Conservation (phyloP, 2,329 filamentous ascomycete genomes). For the Aspergillus hortae region DNA sequence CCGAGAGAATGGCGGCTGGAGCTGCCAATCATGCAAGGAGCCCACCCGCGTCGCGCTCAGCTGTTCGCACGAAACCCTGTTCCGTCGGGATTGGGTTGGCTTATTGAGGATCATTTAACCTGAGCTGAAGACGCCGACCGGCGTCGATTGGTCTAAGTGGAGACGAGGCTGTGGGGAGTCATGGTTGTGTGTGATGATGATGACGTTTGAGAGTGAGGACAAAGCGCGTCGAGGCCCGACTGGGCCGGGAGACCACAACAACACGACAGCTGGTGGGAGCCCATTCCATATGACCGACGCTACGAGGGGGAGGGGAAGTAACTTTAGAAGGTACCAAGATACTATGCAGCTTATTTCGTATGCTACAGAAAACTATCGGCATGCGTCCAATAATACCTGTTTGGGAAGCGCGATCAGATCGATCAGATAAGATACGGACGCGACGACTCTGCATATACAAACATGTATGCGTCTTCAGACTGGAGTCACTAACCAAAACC, state of each 20-base stretch:
- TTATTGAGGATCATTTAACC: conserved; percentile 8
- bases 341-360: too few species aligned
- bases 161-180: neutral
- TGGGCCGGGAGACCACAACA: neutral
- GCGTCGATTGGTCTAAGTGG: neutral
- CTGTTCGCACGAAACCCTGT: neutral
- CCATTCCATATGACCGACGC: neutral
- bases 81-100: conserved; percentile 1
- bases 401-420: conserved; percentile 4
- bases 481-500: neutral
- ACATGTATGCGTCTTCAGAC: too few species aligned
- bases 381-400: neutral
- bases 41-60: neutral
- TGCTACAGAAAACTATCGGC: neutral
- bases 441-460: neutral
- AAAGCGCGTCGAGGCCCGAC: neutral
- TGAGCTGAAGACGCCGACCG: neutral
- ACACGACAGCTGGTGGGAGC: neutral
- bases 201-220: neutral
- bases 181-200: neutral
- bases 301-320: neutral
- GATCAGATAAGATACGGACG: conserved; percentile 13
- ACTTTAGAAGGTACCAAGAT: neutral
- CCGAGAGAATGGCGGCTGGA: neutral
- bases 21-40: neutral